A percentile compares a stretch with the other conserved stretches of the same genome.
phyloP scores from a whole-genome alignment of 1,284 basidiomycete species.

The Rhodofomes roseus region DNA sequence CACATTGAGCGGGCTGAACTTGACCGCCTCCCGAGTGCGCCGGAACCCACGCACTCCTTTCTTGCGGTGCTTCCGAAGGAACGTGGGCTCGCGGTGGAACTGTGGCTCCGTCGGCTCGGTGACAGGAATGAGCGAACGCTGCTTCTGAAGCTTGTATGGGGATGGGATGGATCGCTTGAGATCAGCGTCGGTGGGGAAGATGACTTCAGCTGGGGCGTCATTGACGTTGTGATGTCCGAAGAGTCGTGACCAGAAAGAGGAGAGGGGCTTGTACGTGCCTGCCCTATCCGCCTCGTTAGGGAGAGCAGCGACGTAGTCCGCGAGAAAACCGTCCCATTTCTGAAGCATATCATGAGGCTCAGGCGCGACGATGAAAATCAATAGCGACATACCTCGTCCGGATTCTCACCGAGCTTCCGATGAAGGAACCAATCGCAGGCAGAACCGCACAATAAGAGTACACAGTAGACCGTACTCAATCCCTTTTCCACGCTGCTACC shows the following conservation, averaged over 20 bases:
- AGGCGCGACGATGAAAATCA: neutral
- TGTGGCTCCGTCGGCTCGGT: neutral
- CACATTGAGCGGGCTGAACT: slow-evolving; percentile 40
- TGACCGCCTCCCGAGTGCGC: slow-evolving; percentile 42
- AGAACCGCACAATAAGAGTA: slow-evolving; percentile 47
- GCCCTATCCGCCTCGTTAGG: slow-evolving; percentile 36
- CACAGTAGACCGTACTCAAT: slow-evolving; percentile 50
- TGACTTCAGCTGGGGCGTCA: slow-evolving; percentile 10
- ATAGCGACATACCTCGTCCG: slow-evolving; percentile 50
- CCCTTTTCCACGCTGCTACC: slow-evolving; percentile 51
- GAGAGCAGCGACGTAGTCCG: slow-evolving; percentile 51
- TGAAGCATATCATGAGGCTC: slow-evolving; percentile 20
- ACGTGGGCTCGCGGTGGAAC: slow-evolving; percentile 4
- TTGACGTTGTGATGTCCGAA: slow-evolving; percentile 28
- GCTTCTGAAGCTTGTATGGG: slow-evolving; percentile 22
- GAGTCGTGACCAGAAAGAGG: slow-evolving; percentile 49
- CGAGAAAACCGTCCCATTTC: slow-evolving; percentile 70
- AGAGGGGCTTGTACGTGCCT: slow-evolving; percentile 42
- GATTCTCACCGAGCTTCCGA: slow-evolving; percentile 56
- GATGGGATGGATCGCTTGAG: slow-evolving; percentile 21
- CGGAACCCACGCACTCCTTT: slow-evolving; percentile 15
- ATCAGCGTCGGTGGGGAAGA: slow-evolving; percentile 30
- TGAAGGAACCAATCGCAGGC: slow-evolving; percentile 52
- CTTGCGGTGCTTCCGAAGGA: slow-evolving; percentile 23
- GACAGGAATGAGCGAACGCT: slow-evolving; percentile 11